A percentile compares a stretch with the other conserved stretches of the same genome.
Conservation (phyloP, 1,139 yeast species). For the Protomyces inundatus region DNA sequence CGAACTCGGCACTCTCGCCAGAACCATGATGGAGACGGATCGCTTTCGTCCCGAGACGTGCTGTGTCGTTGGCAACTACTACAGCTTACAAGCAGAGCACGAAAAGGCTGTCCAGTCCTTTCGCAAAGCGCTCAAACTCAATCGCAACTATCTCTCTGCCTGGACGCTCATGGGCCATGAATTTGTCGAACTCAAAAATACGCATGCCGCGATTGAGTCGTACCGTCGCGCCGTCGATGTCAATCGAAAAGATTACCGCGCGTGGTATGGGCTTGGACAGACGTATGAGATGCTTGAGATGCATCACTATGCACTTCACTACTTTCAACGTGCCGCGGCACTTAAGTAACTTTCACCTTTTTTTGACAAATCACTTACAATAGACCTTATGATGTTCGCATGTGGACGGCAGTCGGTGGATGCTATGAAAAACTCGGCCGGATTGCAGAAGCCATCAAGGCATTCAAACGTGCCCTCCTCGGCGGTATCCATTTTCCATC, state of each 20-base stretch:
- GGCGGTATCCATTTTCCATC: slow-evolving; percentile 41
- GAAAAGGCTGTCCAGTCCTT: slow-evolving; percentile 92
- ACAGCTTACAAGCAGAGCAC: slow-evolving; percentile 86
- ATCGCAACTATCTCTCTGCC: slow-evolving; percentile 77
- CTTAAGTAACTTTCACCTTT: slow-evolving; percentile 45
- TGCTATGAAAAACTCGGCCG: slow-evolving; percentile 80
- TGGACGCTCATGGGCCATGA: slow-evolving; percentile 99
- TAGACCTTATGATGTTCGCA: slow-evolving; percentile 74
- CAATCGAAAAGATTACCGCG: slow-evolving; percentile 82
- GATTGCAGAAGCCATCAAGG: slow-evolving; percentile 56
- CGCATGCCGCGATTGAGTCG: slow-evolving; percentile 96
- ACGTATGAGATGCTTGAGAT: slow-evolving; percentile 95
- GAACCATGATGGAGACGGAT: slow-evolving; percentile 74
- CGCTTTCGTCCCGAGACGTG: slow-evolving; percentile 91
- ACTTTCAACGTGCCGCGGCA: slow-evolving; percentile 85
- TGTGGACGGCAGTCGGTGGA: slow-evolving; percentile 95
- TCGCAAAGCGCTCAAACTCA: slow-evolving; percentile 77
- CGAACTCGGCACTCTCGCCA: slow-evolving; percentile 81
- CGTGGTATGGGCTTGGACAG: slow-evolving; percentile 98
- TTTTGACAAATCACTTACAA: neutral
- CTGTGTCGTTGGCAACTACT: slow-evolving; percentile 88
- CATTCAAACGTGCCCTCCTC: slow-evolving; percentile 49
- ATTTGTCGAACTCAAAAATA: slow-evolving; percentile 88
- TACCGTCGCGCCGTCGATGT: slow-evolving; percentile 88
- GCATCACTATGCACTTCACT: slow-evolving; percentile 87